Conservation (phyloP, 192 early-diverging fungal genomes). For the Podila epicladia region DNA sequence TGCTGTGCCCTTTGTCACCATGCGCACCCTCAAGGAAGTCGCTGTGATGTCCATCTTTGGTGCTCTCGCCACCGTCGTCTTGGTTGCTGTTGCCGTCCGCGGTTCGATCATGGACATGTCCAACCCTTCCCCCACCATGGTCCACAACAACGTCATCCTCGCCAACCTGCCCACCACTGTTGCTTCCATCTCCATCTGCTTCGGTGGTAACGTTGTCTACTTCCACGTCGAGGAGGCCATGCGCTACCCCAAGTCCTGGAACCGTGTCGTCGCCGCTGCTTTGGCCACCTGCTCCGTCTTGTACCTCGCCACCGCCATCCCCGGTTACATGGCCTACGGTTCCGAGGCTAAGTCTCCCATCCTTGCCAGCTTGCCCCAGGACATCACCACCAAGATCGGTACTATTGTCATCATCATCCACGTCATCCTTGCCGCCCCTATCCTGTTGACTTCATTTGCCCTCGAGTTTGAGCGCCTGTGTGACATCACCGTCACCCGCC, state of each 20-base stretch:
- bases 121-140: not conserved
- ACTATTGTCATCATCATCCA: conserved; percentile 79
- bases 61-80: conserved; percentile 71
- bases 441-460: conserved; percentile 74
- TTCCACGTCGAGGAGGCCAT: conserved; percentile 82
- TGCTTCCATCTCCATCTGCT: conserved; percentile 79
- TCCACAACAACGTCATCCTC: conserved; percentile 51
- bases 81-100: conserved; percentile 65
- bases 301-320: conserved; percentile 68
- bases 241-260: conserved; percentile 70
- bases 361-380: conserved; percentile 71
- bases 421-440: conserved; percentile 76
- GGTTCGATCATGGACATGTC: conserved; percentile 45
- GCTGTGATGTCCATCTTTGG: conserved; percentile 75
- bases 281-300: conserved; percentile 69
- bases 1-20: conserved; percentile 71
- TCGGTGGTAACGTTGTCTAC: conserved; percentile 78
- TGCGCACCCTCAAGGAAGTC: conserved; percentile 80
- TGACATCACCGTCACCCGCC: conserved; percentile 61
- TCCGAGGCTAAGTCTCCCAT: conserved; percentile 70
- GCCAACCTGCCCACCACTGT: conserved; percentile 73
- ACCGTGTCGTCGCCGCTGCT: conserved; percentile 63
- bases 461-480: conserved; percentile 72
- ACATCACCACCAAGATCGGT: conserved; percentile 51
- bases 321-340: conserved; percentile 78